Percentiles rank a stretch among this genome's conserved stretches.
Evolutionary conservation across 2,329 filamentous ascomycete species (phyloP).

Genomic region (Diaporthe sp.): DNA sequence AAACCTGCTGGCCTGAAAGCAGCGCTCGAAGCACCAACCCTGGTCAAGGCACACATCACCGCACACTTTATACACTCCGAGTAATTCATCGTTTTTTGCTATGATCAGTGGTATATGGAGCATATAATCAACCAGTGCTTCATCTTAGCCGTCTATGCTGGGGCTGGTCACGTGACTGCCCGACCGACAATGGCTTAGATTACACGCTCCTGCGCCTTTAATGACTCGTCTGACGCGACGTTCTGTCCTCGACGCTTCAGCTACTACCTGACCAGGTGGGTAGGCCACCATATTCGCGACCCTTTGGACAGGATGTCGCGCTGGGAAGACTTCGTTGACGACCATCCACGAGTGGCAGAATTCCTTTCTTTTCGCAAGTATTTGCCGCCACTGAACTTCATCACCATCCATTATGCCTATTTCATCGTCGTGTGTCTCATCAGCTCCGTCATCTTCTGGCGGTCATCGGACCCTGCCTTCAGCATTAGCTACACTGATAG

Average conservation of each 20-base stretch:
- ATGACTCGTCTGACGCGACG: background rate
- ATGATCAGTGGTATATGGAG: background rate
- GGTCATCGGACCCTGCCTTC: constrained; percentile 62
- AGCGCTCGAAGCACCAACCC: background rate
- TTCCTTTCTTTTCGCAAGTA: background rate
- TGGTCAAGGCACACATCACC: background rate
- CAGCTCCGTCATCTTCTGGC: constrained; percentile 73
- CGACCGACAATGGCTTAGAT: background rate
- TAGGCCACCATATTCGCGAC: background rate
- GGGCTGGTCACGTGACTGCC: background rate
- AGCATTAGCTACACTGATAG: constrained; percentile 73
- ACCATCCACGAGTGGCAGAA: constrained; percentile 32
- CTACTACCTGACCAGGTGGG: background rate
- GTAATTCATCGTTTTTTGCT: background rate
- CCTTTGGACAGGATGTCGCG: constrained; percentile 11
- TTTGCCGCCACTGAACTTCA: constrained; percentile 68
- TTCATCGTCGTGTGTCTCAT: constrained; percentile 70
- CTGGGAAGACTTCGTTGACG: constrained; percentile 39
- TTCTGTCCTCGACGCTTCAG: background rate
- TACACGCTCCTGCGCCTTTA: background rate
- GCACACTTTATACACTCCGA: too few relatives aligned
- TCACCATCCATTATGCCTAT: constrained; percentile 77
- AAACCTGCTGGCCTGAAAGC: background rate
- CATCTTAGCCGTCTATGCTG: too few relatives aligned
- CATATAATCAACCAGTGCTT: background rate